These are phyloP conservation scores for Agaricus sinodeliciosus DNA, from an alignment of 768 basidiomycete species.

Conservation along the genomic window DNA sequence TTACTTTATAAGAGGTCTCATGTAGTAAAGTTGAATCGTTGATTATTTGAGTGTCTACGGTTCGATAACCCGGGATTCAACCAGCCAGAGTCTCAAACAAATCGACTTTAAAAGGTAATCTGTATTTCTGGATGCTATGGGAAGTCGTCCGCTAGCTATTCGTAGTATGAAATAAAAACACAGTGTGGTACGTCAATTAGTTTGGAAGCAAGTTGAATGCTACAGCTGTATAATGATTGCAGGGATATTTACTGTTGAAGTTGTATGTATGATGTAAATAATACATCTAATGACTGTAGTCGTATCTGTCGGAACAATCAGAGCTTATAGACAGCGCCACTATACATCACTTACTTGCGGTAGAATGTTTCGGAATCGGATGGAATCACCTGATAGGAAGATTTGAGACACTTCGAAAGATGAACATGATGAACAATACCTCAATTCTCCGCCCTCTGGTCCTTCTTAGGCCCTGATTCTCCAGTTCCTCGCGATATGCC, in stretches of 20 bases:
- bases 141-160: too few species aligned
- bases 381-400: constrained; percentile 42
- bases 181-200: background rate
- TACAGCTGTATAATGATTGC: background rate
- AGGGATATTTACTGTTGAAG: background rate
- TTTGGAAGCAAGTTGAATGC: background rate
- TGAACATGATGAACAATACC: constrained; percentile 26
- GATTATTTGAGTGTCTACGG: too few species aligned
- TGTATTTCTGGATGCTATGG: too few species aligned
- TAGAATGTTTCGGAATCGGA: constrained; percentile 83
- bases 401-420: constrained; percentile 5
- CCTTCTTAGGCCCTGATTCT: constrained; percentile 47
- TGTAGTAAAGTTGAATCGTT: too few species aligned
- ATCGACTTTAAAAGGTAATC: too few species aligned
- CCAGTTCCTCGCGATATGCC: constrained; percentile 50
- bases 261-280: background rate
- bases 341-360: constrained; percentile 53
- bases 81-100: too few species aligned
- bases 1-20: too few species aligned
- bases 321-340: background rate
- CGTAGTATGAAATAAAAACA: background rate
- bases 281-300: constrained; percentile 32
- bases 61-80: too few species aligned
- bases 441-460: constrained; percentile 49
- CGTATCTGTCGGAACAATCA: constrained; percentile 25